These are phyloP conservation scores for Mimosa bimucronata DNA, from an alignment of 306 rosid genomes.

Conservation along the genomic window DNA sequence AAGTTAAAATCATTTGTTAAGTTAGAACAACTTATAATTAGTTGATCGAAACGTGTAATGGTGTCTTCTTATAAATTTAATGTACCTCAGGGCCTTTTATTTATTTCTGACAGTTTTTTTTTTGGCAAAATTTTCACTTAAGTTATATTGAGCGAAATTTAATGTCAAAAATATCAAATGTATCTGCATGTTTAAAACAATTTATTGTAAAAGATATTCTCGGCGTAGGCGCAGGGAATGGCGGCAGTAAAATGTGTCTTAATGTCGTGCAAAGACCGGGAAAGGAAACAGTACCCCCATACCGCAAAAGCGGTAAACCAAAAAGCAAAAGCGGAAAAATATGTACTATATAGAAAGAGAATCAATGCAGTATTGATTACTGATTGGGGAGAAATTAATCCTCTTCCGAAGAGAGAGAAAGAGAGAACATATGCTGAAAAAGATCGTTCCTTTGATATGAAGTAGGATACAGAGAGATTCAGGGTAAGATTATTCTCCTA, in stretches of 20 bases:
- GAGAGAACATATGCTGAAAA: slow-evolving; percentile 2
- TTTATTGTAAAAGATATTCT: background rate
- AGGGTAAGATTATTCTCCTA: background rate
- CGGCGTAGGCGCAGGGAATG: background rate
- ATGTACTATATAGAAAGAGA: background rate
- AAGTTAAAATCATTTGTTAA: too few relatives aligned
- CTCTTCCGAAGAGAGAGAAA: background rate
- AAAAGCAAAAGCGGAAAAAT: background rate
- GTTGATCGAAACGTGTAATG: too few relatives aligned
- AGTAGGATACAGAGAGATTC: background rate
- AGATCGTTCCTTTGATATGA: background rate
- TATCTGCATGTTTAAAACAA: background rate
- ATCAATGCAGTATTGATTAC: background rate
- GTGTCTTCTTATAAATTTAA: too few relatives aligned
- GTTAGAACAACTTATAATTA: too few relatives aligned
- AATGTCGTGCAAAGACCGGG: background rate
- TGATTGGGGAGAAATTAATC: background rate
- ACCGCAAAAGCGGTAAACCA: background rate
- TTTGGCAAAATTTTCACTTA: too few relatives aligned
- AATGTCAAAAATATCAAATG: too few relatives aligned
- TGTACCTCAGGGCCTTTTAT: too few relatives aligned
- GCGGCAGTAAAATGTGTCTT: background rate
- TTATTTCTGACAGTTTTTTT: too few relatives aligned
- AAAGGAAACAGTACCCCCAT: background rate
- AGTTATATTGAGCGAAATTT: too few relatives aligned